Evolutionary conservation across 169 alveolate genomes (phyloP), one percentile per base, ranked within the genome.

Genomic region (Plasmodium coatneyi): DNA sequence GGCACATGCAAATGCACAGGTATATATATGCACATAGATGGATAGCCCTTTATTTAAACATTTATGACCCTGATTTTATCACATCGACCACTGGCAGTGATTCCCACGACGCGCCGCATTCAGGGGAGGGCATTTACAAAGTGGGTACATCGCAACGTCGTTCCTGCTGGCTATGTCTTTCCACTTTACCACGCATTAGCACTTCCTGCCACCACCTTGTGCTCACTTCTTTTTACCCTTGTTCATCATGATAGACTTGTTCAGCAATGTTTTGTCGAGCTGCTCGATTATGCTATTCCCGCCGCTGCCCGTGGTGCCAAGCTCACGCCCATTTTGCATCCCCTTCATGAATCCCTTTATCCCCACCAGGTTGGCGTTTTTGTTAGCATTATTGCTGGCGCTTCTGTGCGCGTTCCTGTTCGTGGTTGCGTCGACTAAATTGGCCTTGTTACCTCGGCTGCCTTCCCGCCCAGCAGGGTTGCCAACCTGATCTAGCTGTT

Each of bases 301-400:
- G 5, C 43, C 43, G 30, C 43, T 16, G 2, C 54, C 43, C 25
- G 32, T 25, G 54, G 28, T 74, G 71, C 46, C 36, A 34, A 16
- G 49, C 25, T 72, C 92, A 28, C 80, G 78, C 14, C 56, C 74
- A 52, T 84, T 84, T 41, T 89, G 94, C 56, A 89, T 32, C 0
- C 72, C 94, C 25, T 80, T 78, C 94, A 89, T 89, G 71, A 89
- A 89, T 56, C 89, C 94, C 22, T 79, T 89, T 89, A 79, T 89
- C 34, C 90, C 28, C 5, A 78, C 82, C 94, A 79, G 80, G 76
- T 89, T 89, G 41, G 89, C n/a, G 22, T 89, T 89, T 71, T 89
- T 89, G 41, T 72, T 72, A 16, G 46, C 83, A 72, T 72, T 46
- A 32, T 66, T 25, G 41, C 22, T 49, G n/a, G 60, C 60, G 22